phyloP scores from a whole-genome alignment of 768 basidiomycete species.

The Ramaria sp. region DNA sequence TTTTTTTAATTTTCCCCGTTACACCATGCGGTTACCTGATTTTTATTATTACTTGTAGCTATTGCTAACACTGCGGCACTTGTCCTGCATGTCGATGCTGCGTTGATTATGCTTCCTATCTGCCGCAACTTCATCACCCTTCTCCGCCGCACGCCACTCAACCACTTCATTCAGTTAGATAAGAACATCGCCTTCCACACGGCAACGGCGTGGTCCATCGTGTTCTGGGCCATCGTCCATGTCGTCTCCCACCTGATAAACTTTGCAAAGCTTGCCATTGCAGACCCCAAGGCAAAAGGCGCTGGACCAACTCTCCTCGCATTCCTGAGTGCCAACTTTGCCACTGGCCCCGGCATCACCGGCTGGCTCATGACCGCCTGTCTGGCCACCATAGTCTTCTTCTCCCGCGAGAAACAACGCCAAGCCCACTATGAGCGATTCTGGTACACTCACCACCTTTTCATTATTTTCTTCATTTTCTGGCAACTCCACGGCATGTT shows the following conservation, averaged over 20 bases:
- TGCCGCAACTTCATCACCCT: slow-evolving; percentile 92
- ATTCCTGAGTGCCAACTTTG: slow-evolving; percentile 71
- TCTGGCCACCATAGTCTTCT: slow-evolving; percentile 74
- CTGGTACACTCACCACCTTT: slow-evolving; percentile 84
- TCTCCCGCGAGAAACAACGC: slow-evolving; percentile 68
- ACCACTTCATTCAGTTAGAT: slow-evolving; percentile 87
- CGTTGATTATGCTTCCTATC: slow-evolving; percentile 88
- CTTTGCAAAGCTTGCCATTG: slow-evolving; percentile 52
- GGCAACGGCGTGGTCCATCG: slow-evolving; percentile 84
- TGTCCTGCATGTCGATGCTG: slow-evolving; percentile 81
- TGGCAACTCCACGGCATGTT: slow-evolving; percentile 97
- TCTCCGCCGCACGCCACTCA: slow-evolving; percentile 74
- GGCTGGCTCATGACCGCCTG: slow-evolving; percentile 75
- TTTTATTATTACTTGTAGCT: slow-evolving; percentile 31
- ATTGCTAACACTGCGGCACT: slow-evolving; percentile 84
- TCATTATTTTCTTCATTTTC: slow-evolving; percentile 82
- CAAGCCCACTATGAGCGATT: slow-evolving; percentile 76
- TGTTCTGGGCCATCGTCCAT: slow-evolving; percentile 65
- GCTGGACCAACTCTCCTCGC: slow-evolving; percentile 44
- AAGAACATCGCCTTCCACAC: slow-evolving; percentile 88
- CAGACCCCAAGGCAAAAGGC: slow-evolving; percentile 40
- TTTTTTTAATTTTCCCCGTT: too few species aligned
- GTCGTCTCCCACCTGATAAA: slow-evolving; percentile 80
- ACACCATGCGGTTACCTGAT: neutral
- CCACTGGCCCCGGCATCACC: slow-evolving; percentile 69